Base-by-base conservation (phyloP, 495 filamentous ascomycete species). In the Penicillium coffeae region DNA sequence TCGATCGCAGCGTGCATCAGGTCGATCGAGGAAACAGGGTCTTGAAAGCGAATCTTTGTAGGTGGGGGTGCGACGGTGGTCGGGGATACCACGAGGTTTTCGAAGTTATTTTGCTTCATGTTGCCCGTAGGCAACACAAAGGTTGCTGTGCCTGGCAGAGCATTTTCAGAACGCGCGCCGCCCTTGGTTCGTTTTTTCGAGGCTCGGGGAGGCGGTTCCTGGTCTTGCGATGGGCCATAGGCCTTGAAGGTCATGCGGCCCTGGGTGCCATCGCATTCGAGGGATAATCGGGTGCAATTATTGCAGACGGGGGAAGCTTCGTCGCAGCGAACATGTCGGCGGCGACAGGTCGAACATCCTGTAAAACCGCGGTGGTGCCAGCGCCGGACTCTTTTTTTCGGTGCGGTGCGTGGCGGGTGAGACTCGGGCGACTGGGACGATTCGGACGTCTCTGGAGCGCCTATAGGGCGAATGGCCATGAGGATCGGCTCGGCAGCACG, bases 291-390 rank as follows among this genome's bases (percentile, higher is more conserved):
- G 8, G 59, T 58, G 18, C 70, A 73, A 37, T 73, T 73, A 19
- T 66, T 66, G 54, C 73, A 76, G 0, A 58, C 48, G 0, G 73
- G 72, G 3, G 64, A 69, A 0, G 67, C 56, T 47, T 74, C 72
- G 45, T 76, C 71, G 42, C 73, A 68, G 55, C 69, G 54, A 54
- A 79, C 45, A 66, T 77, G 58, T 45, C 72, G 58, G 47, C 71
- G 38, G 42, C 70, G 49, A 61, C 67, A 61, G 39, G 70, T 75
- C 16, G 70, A 69, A 63, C 66, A 62, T 37, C 69, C 55, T 48
- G 74, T 58, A 59, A 71, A 72, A 20, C 71, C 62, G 19, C 72
- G 55, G 55, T 75, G 47, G 51, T 70, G 51, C 61, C 72, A 58
- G 61, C 72, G 55, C 49, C 72, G 47, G 65, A 73, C 47, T 70